Conservation (phyloP, 805 yeast genomes). For the Candida maesae region DNA sequence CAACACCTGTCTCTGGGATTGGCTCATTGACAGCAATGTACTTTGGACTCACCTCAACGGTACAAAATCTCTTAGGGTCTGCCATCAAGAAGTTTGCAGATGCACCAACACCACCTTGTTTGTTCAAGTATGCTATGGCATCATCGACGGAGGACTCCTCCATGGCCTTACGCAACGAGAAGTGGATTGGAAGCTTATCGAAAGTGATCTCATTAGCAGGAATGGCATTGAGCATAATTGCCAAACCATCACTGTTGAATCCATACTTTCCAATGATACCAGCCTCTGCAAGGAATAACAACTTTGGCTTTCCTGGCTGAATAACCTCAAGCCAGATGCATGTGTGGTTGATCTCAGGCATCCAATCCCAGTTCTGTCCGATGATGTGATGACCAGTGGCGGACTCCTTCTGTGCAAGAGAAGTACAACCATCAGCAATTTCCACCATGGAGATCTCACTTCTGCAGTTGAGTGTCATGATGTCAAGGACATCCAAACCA, state of each 20-base stretch:
- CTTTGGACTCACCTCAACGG: constrained; percentile 24
- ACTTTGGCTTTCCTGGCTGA: constrained; percentile 22
- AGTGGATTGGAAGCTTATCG: constrained; percentile 34
- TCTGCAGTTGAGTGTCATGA: constrained; percentile 36
- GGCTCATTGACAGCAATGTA: constrained; percentile 18
- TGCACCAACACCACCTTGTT: constrained; percentile 22
- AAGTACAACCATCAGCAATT: constrained; percentile 37
- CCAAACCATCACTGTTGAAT: constrained; percentile 20
- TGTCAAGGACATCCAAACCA: constrained; percentile 29
- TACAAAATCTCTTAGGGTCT: constrained; percentile 19
- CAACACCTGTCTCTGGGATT: constrained; percentile 12
- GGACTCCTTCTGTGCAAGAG: constrained; percentile 27
- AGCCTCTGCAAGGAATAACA: constrained; percentile 27
- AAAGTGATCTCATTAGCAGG: constrained; percentile 27
- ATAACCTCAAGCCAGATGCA: constrained; percentile 27
- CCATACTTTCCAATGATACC: constrained; percentile 28
- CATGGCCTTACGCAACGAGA: constrained; percentile 32
- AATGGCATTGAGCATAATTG: constrained; percentile 24
- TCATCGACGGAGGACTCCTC: constrained; percentile 25
- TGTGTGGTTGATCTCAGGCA: constrained; percentile 22
- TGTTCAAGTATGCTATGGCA: constrained; percentile 12
- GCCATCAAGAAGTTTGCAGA: constrained; percentile 25
- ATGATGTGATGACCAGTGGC: constrained; percentile 23
- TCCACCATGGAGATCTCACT: constrained; percentile 36
- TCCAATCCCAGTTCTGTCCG: constrained; percentile 44